Base-by-base conservation (phyloP, 2,329 filamentous ascomycete genomes). In the Aureobasidium sp. region DNA sequence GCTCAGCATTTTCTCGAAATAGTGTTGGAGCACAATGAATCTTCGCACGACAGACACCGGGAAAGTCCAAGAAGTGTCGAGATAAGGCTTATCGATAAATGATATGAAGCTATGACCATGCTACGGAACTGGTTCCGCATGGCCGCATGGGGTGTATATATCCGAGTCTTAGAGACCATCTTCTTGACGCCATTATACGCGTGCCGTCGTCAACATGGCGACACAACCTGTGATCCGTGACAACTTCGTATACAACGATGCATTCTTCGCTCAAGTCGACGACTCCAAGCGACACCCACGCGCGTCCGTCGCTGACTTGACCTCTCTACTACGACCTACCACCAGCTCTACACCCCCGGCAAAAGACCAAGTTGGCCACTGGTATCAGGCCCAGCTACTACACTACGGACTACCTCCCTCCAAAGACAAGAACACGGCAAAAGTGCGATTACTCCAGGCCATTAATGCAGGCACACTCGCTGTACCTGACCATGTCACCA, bases 331-430 rank as follows among this genome's bases (percentile, higher is more conserved):
- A 16, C 35, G 38, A 32, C 37, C 37, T 2, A 29, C 41, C 14
- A 40, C 22, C 25, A 50, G 24, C 10, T 39, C 34, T 14, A 14
- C 51, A 14, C 29, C 42, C 7, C 30, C 44, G 21, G 6, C 30
- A 11, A 71, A 74, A 39, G 78, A 83, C 59, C 74, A 73, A 38
- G 74, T 79, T 0, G 79, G 72, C 1, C 79, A 83, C 57, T 85
- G 77, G 76, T 84, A 80, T 55, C 75, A 80, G 57, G 79, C 81
- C 0, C 80, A 85, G 57, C 71, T 84, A 10, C 65, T 81, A 3
- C 81, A 85, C 65, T 84, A 84, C 65, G 80, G 79, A 1, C 69
- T 85, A 0, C 70, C 69, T 6, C 71, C 74, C 0, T 79, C 78
- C 16, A 80, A 79, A 60, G 72, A 73, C 39, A 84, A 84, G 65